Conservation (phyloP, 176 grass and related monocot genomes). For the Canna indica region DNA sequence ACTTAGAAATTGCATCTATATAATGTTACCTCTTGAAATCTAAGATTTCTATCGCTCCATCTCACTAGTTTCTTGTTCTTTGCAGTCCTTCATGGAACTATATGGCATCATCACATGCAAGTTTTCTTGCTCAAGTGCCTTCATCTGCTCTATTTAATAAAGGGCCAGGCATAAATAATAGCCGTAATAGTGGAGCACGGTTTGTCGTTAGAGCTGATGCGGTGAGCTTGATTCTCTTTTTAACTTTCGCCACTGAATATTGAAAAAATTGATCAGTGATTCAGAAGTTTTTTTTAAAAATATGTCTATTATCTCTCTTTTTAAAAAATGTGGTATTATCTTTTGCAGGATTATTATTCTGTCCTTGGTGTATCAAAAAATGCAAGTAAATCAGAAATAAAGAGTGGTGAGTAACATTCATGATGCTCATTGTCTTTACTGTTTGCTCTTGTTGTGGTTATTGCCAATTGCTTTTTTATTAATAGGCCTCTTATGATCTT, state of each 20-base stretch:
- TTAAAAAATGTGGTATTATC: conserved; percentile 17
- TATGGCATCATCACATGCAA: conserved; percentile 37
- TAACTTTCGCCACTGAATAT: background rate
- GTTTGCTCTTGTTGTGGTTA: background rate
- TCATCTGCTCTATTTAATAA: conserved; percentile 36
- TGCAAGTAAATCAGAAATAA: conserved; percentile 99
- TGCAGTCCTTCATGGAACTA: too few species aligned
- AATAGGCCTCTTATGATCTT: too few species aligned
- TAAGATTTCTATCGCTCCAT: too few species aligned
- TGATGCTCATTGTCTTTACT: conserved; percentile 1
- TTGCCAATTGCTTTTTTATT: background rate
- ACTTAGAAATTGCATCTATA: too few species aligned
- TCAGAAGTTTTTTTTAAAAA: conserved; percentile 16
- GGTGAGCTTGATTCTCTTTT: conserved; percentile 38
- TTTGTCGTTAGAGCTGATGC: conserved; percentile 78
- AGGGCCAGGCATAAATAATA: conserved; percentile 29
- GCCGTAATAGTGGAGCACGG: conserved; percentile 40
- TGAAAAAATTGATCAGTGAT: background rate
- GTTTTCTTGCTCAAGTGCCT: conserved; percentile 22
- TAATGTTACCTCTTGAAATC: too few species aligned
- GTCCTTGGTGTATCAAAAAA: conserved; percentile 89
- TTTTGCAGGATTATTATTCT: conserved; percentile 87
- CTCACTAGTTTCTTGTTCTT: too few species aligned
- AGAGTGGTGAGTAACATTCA: conserved; percentile 53
- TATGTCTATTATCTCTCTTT: too few species aligned